These are phyloP conservation scores for Macrolepiota albuminosa DNA, from an alignment of 768 basidiomycete genomes.

Conservation along the genomic window DNA sequence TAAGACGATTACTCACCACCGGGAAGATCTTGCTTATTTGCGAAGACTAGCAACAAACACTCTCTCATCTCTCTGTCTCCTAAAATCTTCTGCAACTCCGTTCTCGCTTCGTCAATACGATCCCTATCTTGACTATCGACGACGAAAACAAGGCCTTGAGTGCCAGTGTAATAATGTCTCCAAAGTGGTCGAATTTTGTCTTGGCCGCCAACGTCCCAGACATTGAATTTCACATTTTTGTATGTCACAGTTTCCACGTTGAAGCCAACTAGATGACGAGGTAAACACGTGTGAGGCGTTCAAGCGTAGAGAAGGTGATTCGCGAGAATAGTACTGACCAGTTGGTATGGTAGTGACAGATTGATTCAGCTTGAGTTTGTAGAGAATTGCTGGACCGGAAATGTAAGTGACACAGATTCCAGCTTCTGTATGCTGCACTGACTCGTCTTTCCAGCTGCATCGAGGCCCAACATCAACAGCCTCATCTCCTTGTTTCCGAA, in stretches of 20 bases:
- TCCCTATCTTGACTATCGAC: conserved; percentile 96
- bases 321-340: conserved; percentile 39
- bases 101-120: conserved; percentile 93
- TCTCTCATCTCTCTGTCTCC: conserved; percentile 98
- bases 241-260: conserved; percentile 99
- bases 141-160: conserved; percentile 97
- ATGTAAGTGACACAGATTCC: conserved; percentile 5
- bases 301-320: not conserved
- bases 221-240: conserved; percentile 95
- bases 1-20: conserved; percentile 58
- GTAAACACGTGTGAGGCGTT: conserved; percentile 6
- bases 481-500: conserved; percentile 99
- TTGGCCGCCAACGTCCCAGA: conserved; percentile 99
- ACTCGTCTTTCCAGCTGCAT: conserved; percentile 99
- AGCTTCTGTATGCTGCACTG: conserved; percentile 24
- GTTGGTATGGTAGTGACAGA: conserved; percentile 98
- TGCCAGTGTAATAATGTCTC: conserved; percentile 99
- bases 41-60: conserved; percentile 94
- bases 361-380: conserved; percentile 98
- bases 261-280: conserved; percentile 70
- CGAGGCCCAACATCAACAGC: conserved; percentile 92
- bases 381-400: conserved; percentile 77
- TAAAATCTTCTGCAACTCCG: conserved; percentile 93
- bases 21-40: conserved; percentile 98
- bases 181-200: conserved; percentile 98